A percentile compares a stretch with the other conserved stretches of the same genome.
Conservation (phyloP, 352 stramenopile species). For the Phytophthora citrophthora region DNA sequence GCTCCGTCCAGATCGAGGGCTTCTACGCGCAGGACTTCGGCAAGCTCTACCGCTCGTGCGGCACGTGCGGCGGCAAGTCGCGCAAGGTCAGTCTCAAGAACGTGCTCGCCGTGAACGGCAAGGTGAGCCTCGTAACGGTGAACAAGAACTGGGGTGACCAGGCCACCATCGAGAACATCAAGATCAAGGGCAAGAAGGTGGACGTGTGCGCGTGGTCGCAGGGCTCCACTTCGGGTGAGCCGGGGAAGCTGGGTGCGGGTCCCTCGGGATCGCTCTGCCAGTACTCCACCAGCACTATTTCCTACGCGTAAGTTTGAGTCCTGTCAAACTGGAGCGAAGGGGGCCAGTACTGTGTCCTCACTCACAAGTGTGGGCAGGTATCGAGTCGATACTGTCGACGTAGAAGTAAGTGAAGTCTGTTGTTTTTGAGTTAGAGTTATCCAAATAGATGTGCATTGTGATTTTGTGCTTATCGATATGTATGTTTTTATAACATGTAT, state of each 20-base stretch:
- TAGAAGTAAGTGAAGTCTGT: background rate
- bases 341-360: no score
- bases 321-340: background rate
- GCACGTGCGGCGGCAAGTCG: slow-evolving; percentile 11
- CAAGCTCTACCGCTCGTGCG: slow-evolving; percentile 24
- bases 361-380: background rate
- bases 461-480: background rate
- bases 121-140: slow-evolving; percentile 11
- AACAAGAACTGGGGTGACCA: no score
- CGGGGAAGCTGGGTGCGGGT: slow-evolving; percentile 21
- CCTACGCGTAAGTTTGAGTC: slow-evolving; percentile 14
- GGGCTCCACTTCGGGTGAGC: slow-evolving; percentile 15
- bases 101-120: slow-evolving; percentile 22
- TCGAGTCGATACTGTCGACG: no score
- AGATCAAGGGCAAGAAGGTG: no score
- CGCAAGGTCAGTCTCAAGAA: slow-evolving; percentile 27
- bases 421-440: slow-evolving; percentile 1
- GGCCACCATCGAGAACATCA: no score
- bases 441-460: slow-evolving; percentile 5
- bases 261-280: slow-evolving; percentile 32
- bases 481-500: no score
- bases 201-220: no score
- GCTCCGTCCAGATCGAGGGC: slow-evolving; percentile 17
- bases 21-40: slow-evolving; percentile 25
- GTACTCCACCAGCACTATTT: slow-evolving; percentile 33